Percentiles rank a stretch among this genome's conserved stretches.
phyloP scores from a whole-genome alignment of 2,329 filamentous ascomycete genomes.

The Venturia oleaginea region DNA sequence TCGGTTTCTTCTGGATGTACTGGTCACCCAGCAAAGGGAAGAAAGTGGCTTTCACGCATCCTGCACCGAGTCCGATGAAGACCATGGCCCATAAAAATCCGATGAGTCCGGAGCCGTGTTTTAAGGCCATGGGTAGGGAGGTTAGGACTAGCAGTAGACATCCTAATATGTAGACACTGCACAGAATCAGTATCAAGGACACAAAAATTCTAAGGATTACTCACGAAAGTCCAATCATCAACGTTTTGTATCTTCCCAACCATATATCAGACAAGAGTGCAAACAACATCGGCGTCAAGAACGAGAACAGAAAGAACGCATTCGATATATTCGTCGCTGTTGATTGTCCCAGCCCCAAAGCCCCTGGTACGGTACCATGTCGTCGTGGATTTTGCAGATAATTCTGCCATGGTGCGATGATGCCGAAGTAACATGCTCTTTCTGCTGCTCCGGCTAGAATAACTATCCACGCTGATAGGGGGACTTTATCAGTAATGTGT shows the following conservation, averaged over 20 bases:
- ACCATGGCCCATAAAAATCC: constrained; percentile 25
- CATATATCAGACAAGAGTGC: constrained; percentile 31
- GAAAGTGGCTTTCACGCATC: constrained; percentile 29
- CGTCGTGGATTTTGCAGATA: constrained; percentile 33
- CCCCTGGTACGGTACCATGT: constrained; percentile 26
- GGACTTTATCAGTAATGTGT: constrained; percentile 4
- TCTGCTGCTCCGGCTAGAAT: constrained; percentile 6
- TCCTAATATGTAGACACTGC: constrained; percentile 14
- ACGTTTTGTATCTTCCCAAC: constrained; percentile 30
- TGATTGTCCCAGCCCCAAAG: constrained; percentile 25
- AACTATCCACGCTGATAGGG: background rate
- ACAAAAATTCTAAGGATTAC: constrained; percentile 2
- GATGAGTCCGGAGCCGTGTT: constrained; percentile 17
- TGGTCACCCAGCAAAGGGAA: constrained; percentile 30
- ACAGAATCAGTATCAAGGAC: constrained; percentile 14
- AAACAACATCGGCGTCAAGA: constrained; percentile 28
- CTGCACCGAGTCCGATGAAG: constrained; percentile 31
- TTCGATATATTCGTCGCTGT: constrained; percentile 45
- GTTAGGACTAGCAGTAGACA: constrained; percentile 21
- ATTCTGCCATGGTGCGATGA: constrained; percentile 31
- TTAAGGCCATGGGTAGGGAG: constrained; percentile 19
- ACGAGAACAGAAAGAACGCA: constrained; percentile 47
- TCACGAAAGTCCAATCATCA: constrained; percentile 24
- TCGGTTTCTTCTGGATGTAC: constrained; percentile 21
- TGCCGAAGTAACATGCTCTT: constrained; percentile 12